Conservation (phyloP, 2,329 filamentous ascomycete genomes). For the Trichoderma lentiforme region DNA sequence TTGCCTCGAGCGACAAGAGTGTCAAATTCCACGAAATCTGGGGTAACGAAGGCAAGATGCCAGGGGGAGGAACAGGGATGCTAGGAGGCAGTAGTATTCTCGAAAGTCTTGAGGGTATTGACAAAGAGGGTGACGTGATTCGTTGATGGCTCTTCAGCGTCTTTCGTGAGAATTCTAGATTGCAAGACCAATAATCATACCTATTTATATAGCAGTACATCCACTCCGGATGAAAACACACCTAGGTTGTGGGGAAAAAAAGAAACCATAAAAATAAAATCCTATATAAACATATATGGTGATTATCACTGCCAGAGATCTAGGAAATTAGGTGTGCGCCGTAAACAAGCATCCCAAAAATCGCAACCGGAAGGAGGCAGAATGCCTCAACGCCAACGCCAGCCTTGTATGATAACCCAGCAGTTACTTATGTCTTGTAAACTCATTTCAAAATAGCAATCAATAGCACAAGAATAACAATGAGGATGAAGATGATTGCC, state of each 20-base stretch:
- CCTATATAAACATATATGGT: background rate
- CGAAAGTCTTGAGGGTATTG: constrained; percentile 76
- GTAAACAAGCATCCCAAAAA: background rate
- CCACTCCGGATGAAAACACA: background rate
- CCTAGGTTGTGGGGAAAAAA: background rate
- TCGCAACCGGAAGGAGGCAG: background rate
- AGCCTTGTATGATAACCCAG: background rate
- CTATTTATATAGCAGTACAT: constrained; percentile 8
- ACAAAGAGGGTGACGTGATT: constrained; percentile 69
- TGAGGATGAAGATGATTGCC: constrained; percentile 75
- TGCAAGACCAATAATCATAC: constrained; percentile 10
- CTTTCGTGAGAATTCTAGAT: background rate
- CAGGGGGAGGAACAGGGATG: constrained; percentile 53
- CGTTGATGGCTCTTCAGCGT: constrained; percentile 45
- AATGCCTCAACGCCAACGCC: background rate
- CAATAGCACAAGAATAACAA: constrained; percentile 76
- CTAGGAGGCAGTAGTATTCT: constrained; percentile 83
- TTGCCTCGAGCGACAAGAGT: constrained; percentile 86
- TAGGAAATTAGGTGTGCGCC: background rate
- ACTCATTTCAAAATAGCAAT: constrained; percentile 74
- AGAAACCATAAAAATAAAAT: background rate
- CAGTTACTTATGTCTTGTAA: background rate
- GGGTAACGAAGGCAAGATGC: constrained; percentile 56
- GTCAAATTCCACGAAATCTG: constrained; percentile 97
- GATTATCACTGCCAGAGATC: background rate